These are phyloP conservation scores for Stachybotrys elegans DNA, from an alignment of 2,329 filamentous ascomycete genomes.

Conservation along the genomic window DNA sequence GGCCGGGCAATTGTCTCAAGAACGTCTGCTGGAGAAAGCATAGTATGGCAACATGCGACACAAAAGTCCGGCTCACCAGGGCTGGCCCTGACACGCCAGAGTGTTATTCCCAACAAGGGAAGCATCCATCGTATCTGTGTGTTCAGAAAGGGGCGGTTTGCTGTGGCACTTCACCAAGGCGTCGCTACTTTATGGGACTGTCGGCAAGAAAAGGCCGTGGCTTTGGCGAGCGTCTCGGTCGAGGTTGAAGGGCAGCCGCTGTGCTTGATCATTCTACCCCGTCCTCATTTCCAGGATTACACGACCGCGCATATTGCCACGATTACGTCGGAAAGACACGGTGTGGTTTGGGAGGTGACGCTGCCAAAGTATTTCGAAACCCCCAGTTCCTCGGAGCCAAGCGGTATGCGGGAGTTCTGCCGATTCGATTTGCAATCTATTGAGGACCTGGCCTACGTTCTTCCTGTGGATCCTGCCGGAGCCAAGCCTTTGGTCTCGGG, in stretches of 20 bases:
- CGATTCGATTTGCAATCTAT: conserved; percentile 60
- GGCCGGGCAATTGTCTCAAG: conserved; percentile 77
- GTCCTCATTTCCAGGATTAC: conserved; percentile 49
- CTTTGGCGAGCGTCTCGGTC: conserved; percentile 50
- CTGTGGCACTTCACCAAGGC: conserved; percentile 72
- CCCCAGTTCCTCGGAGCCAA: conserved; percentile 14
- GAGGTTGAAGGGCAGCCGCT: conserved; percentile 64
- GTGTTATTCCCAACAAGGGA: conserved; percentile 59
- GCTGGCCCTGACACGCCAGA: conserved; percentile 55
- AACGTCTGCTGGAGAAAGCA: conserved; percentile 71
- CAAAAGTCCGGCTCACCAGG: conserved; percentile 36
- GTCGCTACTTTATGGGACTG: conserved; percentile 78
- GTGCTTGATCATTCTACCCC: conserved; percentile 72
- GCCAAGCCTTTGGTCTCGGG: conserved; percentile 65
- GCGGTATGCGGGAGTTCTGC: conserved; percentile 59
- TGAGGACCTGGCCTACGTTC: conserved; percentile 58
- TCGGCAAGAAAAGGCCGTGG: conserved; percentile 49
- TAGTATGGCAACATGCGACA: conserved; percentile 69
- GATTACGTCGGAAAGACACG: conserved; percentile 71
- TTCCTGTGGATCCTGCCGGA: conserved; percentile 84
- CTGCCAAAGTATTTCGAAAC: conserved; percentile 45
- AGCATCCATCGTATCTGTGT: conserved; percentile 79
- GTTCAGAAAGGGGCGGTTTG: conserved; percentile 69
- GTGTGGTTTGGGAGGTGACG: conserved; percentile 74
- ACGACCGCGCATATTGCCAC: conserved; percentile 70